Evolutionary conservation across 2,329 filamentous ascomycete species (phyloP).

Genomic region (Gnomoniopsis smithogilvyi): DNA sequence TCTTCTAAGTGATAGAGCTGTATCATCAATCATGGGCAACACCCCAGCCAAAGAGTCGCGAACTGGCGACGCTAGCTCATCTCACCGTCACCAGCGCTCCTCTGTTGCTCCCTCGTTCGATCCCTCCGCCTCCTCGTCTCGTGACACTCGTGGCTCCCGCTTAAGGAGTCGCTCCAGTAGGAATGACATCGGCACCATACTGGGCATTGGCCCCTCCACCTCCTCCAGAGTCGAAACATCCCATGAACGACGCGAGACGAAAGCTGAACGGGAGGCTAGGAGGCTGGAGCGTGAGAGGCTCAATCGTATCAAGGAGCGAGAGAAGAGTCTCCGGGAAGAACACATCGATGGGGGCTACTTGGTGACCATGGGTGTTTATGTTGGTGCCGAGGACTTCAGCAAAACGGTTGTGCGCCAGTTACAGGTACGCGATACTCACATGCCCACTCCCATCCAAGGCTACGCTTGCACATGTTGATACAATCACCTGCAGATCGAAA

Average conservation of each 20-base stretch:
- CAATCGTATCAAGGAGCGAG: slow-evolving; percentile 75
- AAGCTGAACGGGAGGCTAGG: slow-evolving; percentile 84
- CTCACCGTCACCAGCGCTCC: slow-evolving; percentile 22
- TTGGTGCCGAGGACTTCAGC: slow-evolving; percentile 88
- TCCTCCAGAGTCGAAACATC: slow-evolving; percentile 38
- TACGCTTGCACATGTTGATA: slow-evolving; percentile 1
- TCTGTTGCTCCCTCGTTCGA: slow-evolving; percentile 19
- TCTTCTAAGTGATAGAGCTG: neutral
- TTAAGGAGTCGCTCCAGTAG: slow-evolving; percentile 34
- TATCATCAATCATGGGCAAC: slow-evolving; percentile 29
- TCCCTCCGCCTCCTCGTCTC: slow-evolving; percentile 20
- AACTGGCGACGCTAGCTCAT: slow-evolving; percentile 21
- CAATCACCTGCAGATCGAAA: slow-evolving; percentile 67
- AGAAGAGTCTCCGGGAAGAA: slow-evolving; percentile 87
- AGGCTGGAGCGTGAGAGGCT: slow-evolving; percentile 78
- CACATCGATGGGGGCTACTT: slow-evolving; percentile 92
- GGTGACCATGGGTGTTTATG: slow-evolving; percentile 92
- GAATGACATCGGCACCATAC: slow-evolving; percentile 42
- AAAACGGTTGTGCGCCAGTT: slow-evolving; percentile 85
- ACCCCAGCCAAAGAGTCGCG: slow-evolving; percentile 33
- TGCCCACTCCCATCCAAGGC: neutral
- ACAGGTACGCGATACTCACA: slow-evolving; percentile 57
- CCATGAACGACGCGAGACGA: slow-evolving; percentile 75
- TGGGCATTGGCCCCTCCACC: slow-evolving; percentile 40
- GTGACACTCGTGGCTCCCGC: slow-evolving; percentile 19